A percentile compares a stretch with the other conserved stretches of the same genome.
Evolutionary conservation across 345 rosid species (phyloP).

Genomic region (Boechera retrofracta): DNA sequence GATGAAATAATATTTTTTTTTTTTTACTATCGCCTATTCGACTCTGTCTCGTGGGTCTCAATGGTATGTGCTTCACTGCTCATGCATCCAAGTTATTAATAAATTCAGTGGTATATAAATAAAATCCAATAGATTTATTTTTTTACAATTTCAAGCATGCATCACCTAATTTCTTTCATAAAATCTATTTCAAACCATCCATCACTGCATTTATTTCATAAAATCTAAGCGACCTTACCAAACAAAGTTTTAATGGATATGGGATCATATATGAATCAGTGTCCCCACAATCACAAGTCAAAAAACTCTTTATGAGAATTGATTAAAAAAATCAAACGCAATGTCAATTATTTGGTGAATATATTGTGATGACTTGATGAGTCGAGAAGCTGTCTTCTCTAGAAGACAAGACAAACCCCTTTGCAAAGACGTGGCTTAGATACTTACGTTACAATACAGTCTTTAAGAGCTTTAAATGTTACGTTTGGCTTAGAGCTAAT

Average conservation of each 20-base stretch:
- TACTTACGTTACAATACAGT: background rate
- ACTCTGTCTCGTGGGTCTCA: background rate
- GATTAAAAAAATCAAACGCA: background rate
- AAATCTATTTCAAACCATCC: background rate
- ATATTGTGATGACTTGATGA: conserved; percentile 14
- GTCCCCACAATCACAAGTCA: conserved; percentile 27
- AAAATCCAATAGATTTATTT: background rate
- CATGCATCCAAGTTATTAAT: background rate
- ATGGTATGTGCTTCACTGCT: background rate
- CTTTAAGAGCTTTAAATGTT: conserved; percentile 6
- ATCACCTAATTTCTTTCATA: background rate
- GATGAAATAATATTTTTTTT: background rate
- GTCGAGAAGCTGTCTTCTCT: conserved; percentile 32
- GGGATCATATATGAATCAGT: conserved; percentile 11
- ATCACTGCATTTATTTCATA: conserved; percentile 12
- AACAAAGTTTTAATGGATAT: conserved; percentile 12
- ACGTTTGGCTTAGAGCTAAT: conserved; percentile 25
- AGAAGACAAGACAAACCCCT: conserved; percentile 15
- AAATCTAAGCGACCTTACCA: conserved; percentile 12
- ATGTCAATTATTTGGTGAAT: conserved; percentile 25
- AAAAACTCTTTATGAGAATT: background rate
- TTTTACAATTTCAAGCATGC: conserved; percentile 2
- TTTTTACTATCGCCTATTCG: background rate
- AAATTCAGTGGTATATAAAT: background rate
- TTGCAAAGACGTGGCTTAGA: conserved; percentile 5